phyloP scores from a whole-genome alignment of 352 stramenopile species.

The Saprolegnia parasitica region DNA sequence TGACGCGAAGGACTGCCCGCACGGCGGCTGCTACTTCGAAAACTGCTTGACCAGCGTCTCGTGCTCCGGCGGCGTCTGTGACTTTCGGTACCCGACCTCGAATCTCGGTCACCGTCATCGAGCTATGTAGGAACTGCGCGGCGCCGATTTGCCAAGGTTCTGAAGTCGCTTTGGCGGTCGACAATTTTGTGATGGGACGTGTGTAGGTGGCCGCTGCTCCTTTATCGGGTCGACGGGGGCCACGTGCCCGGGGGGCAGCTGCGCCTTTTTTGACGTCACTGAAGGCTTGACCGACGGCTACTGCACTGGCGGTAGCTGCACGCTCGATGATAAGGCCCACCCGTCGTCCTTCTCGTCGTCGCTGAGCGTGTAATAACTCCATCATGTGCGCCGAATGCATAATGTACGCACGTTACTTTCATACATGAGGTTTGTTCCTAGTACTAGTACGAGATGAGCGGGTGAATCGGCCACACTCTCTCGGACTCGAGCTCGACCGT shows the following conservation, averaged over 20 bases:
- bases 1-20: slow-evolving; percentile 36
- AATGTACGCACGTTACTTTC: neutral
- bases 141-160: slow-evolving; percentile 41
- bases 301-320: slow-evolving; percentile 50
- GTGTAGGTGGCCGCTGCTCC: slow-evolving; percentile 38
- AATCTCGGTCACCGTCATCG: too few relatives aligned
- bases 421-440: neutral
- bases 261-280: slow-evolving; percentile 44
- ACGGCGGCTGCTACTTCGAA: slow-evolving; percentile 51
- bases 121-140: slow-evolving; percentile 43
- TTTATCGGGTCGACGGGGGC: slow-evolving; percentile 41
- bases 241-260: slow-evolving; percentile 48
- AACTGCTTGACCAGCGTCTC: slow-evolving; percentile 41
- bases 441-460: slow-evolving; percentile 57
- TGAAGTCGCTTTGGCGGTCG: neutral
- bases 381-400: too few relatives aligned
- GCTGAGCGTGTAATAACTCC: slow-evolving; percentile 55
- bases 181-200: neutral
- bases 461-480: slow-evolving; percentile 67
- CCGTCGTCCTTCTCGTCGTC: slow-evolving; percentile 38
- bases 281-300: slow-evolving; percentile 48
- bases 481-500: slow-evolving; percentile 57
- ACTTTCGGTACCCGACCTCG: slow-evolving; percentile 59
- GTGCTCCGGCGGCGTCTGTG: slow-evolving; percentile 50
- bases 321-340: slow-evolving; percentile 42